Percentiles rank a stretch among this genome's conserved stretches.
These are phyloP conservation scores for Metschnikowia hibisci DNA, from an alignment of 805 yeast genomes.

Conservation along the genomic window DNA sequence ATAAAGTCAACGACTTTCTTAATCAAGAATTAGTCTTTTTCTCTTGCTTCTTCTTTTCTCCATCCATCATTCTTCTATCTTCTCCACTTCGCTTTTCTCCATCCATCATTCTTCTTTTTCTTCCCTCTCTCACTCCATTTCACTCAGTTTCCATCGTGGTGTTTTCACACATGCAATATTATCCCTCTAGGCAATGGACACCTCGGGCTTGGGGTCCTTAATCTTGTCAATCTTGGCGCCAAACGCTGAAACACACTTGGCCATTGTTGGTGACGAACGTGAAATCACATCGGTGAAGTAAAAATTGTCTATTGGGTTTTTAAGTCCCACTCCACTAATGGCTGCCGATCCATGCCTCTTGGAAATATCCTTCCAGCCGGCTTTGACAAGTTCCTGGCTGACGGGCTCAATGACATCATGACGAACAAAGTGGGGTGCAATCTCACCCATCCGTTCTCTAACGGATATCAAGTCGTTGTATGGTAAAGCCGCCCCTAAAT, in stretches of 20 bases:
- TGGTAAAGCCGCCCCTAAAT: conserved; percentile 64
- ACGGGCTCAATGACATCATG: conserved; percentile 74
- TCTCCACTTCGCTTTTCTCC: neutral
- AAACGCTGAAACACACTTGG: conserved; percentile 71
- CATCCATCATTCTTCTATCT: no score
- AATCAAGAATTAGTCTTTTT: neutral
- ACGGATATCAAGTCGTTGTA: conserved; percentile 69
- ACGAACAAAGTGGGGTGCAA: conserved; percentile 77
- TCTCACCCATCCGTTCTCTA: conserved; percentile 64
- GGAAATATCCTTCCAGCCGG: conserved; percentile 50
- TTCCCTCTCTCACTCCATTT: neutral
- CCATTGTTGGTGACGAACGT: conserved; percentile 87
- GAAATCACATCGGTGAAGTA: conserved; percentile 87
- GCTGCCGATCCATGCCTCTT: conserved; percentile 36
- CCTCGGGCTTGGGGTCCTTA: conserved; percentile 44
- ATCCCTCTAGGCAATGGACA: conserved; percentile 22
- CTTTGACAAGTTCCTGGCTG: conserved; percentile 49
- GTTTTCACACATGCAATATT: conserved; percentile 12
- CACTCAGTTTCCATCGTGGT: neutral
- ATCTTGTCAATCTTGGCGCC: conserved; percentile 63
- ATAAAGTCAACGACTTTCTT: no score
- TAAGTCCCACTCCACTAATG: conserved; percentile 43
- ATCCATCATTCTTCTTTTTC: neutral
- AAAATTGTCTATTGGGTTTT: conserved; percentile 74
- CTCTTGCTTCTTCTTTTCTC: neutral